phyloP scores from a whole-genome alignment of 306 rosid genomes.

The Quercus berberidifolia region DNA sequence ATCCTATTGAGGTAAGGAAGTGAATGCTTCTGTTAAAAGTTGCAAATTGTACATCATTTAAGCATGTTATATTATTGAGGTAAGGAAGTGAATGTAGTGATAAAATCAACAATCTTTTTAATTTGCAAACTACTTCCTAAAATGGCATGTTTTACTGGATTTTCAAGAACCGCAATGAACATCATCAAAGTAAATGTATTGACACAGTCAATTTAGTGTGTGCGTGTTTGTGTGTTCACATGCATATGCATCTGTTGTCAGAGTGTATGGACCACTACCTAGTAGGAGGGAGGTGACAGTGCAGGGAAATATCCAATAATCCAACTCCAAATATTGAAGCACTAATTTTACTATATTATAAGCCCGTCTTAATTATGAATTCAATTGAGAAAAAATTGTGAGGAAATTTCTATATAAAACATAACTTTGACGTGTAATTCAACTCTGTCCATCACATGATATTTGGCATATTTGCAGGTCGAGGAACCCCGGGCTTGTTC shows the following conservation, averaged over 20 bases:
- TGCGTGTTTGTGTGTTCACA: not conserved
- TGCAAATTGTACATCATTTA: not conserved
- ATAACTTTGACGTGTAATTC: not conserved
- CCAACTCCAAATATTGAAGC: not conserved
- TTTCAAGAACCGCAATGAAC: not conserved
- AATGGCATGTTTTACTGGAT: not conserved
- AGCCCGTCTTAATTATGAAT: not conserved
- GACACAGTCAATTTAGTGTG: not conserved
- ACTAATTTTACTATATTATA: not conserved
- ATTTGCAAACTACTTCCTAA: not conserved
- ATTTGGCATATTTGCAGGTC: slow-evolving; percentile 39
- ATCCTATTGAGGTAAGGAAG: slow-evolving; percentile 51
- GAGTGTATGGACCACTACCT: not conserved
- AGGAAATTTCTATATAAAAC: not conserved
- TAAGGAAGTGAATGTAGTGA: not conserved
- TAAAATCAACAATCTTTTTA: not conserved
- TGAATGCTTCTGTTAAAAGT: not conserved
- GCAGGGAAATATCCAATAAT: not conserved
- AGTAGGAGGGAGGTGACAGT: not conserved
- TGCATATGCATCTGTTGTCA: no score
- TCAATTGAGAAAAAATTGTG: not conserved
- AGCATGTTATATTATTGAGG: not conserved
- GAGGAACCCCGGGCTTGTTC: slow-evolving; percentile 48
- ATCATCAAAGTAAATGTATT: not conserved
- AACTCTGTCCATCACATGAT: not conserved